These are phyloP conservation scores for Harringtonia lauricola DNA, from an alignment of 2,329 filamentous ascomycete species.

Conservation along the genomic window DNA sequence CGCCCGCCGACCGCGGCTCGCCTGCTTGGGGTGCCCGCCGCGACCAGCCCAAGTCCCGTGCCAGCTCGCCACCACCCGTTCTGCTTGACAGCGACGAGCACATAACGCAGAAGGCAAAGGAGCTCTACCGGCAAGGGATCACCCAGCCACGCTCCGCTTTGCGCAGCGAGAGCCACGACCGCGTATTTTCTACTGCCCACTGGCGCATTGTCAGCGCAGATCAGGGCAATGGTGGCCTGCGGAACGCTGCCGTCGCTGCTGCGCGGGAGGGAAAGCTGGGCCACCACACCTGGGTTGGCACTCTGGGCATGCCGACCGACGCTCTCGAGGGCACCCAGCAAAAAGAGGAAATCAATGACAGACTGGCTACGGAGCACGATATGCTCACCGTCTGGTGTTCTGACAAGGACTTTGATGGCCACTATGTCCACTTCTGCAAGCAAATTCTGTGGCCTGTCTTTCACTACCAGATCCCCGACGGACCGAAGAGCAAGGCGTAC, in stretches of 20 bases:
- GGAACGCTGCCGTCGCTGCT: slow-evolving; percentile 77
- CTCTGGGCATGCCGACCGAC: slow-evolving; percentile 89
- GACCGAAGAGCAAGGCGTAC: slow-evolving; percentile 96
- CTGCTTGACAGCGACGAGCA: slow-evolving; percentile 58
- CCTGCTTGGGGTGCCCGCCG: slow-evolving; percentile 65
- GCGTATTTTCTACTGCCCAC: slow-evolving; percentile 62
- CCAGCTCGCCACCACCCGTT: slow-evolving; percentile 62
- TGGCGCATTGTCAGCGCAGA: slow-evolving; percentile 80
- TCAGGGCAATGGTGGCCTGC: slow-evolving; percentile 84
- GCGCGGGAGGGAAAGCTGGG: slow-evolving; percentile 55
- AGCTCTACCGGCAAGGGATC: slow-evolving; percentile 45
- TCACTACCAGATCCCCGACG: slow-evolving; percentile 95
- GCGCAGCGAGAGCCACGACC: slow-evolving; percentile 54
- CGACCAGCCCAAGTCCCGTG: slow-evolving; percentile 69
- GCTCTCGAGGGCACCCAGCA: slow-evolving; percentile 62
- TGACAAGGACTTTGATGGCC: slow-evolving; percentile 87
- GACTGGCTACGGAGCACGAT: slow-evolving; percentile 68
- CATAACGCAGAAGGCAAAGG: slow-evolving; percentile 41
- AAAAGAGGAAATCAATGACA: slow-evolving; percentile 74
- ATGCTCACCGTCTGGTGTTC: slow-evolving; percentile 76
- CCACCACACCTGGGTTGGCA: slow-evolving; percentile 84
- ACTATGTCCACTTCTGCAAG: slow-evolving; percentile 95
- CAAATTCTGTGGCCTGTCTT: slow-evolving; percentile 96
- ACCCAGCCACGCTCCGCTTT: slow-evolving; percentile 38
- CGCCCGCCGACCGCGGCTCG: slow-evolving; percentile 63